Conservation (phyloP, 1,284 basidiomycete species). For the Fomitopsis pinicola region DNA sequence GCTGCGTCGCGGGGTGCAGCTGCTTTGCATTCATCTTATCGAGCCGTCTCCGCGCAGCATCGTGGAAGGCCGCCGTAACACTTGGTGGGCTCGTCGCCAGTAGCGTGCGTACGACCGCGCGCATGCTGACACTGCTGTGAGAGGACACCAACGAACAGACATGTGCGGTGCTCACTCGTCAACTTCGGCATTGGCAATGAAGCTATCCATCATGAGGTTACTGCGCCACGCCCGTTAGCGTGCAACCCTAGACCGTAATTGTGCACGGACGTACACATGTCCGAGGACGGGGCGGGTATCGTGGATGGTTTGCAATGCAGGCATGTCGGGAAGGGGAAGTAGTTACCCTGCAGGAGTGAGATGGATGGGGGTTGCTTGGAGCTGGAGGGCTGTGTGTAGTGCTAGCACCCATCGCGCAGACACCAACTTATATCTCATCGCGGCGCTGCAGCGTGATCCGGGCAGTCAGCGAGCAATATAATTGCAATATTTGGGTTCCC, state of each 20-base stretch:
- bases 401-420: neutral
- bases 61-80: slow-evolving; percentile 54
- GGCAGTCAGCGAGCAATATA: neutral
- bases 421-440: neutral
- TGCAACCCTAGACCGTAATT: neutral
- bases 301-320: slow-evolving; percentile 7
- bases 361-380: neutral
- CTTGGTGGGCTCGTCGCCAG: slow-evolving; percentile 61
- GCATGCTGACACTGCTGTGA: slow-evolving; percentile 43
- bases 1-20: slow-evolving; percentile 28
- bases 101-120: slow-evolving; percentile 61
- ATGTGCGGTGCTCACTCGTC: slow-evolving; percentile 51
- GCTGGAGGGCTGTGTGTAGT: neutral
- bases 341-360: neutral
- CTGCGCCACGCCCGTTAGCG: slow-evolving; percentile 31
- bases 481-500: neutral
- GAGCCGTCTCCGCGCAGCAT: slow-evolving; percentile 56
- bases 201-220: slow-evolving; percentile 78
- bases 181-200: slow-evolving; percentile 65
- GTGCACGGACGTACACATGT: slow-evolving; percentile 52
- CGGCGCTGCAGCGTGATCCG: neutral
- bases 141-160: neutral
- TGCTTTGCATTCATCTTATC: slow-evolving; percentile 44
- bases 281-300: slow-evolving; percentile 14
- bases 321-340: slow-evolving; percentile 4